phyloP scores from a whole-genome alignment of 1,284 basidiomycete genomes.

The Marasmius oreades region DNA sequence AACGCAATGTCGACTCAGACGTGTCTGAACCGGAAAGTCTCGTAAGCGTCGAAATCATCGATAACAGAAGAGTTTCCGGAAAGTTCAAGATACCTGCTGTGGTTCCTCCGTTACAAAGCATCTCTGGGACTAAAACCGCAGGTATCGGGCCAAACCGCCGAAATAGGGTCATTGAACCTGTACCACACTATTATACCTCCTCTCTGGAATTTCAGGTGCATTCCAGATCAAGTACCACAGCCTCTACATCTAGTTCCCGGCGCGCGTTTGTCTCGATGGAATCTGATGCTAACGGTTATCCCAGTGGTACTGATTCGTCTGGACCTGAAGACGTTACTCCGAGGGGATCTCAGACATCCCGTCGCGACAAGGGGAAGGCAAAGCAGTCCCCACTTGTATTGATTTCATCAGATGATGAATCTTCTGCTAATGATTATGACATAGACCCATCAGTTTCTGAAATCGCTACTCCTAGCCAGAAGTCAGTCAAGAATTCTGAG shows the following conservation, averaged over 20 bases:
- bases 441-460: constrained; percentile 5
- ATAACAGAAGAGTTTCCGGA: neutral
- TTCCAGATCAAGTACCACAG: neutral
- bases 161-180: neutral
- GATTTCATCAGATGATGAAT: neutral
- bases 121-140: too few relatives aligned
- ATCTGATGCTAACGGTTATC: neutral
- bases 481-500: neutral
- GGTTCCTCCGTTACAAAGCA: neutral
- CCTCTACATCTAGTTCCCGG: neutral
- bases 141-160: too few relatives aligned
- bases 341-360: neutral
- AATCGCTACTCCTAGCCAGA: constrained; percentile 8
- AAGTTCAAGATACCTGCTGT: neutral
- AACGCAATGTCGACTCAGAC: neutral
- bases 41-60: neutral
- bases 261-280: neutral
- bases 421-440: neutral
- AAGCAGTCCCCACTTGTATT: constrained; percentile 1
- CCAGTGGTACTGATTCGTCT: neutral
- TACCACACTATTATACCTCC: neutral
- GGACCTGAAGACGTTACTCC: constrained; percentile 13
- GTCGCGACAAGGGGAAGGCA: neutral
- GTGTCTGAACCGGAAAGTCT: neutral
- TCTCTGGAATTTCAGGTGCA: neutral